Evolutionary conservation across 2,329 filamentous ascomycete genomes (phyloP), one percentile per base, ranked within the genome.

Genomic region (Epicoccum sorghinum): DNA sequence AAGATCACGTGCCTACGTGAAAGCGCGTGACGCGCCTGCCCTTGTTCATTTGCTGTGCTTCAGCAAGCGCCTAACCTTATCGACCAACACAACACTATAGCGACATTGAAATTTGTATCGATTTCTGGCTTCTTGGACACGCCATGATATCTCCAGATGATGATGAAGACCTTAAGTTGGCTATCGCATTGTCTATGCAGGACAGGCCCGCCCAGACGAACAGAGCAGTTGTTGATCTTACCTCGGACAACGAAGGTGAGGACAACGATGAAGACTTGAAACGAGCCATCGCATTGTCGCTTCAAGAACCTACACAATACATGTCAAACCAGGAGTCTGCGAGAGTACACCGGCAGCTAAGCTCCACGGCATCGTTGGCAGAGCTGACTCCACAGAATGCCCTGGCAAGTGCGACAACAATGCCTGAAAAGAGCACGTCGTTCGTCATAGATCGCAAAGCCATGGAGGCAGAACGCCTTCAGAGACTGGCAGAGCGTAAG

Each of bases 381-480:
- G 41, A 45, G 41, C 45, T 55, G 41, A 46, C 52, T 33, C 29
- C 48, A 32, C 46, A 49, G 42, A 37, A 37, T 8, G 25, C 32
- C 4, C 14, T 33, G 18, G 13, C 23, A 6, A 12, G 23, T 13
- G 7, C 40, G 10, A 14, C 24, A 12, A 10, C 12, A 24, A 33
- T 24, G 9, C n/a, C 36, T 3, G 29, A 22, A 9, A 7, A 30
- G 24, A 18, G 13, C 13, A 37, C 9, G 40, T 24, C 23, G 3
- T 47, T 82, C 4, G 82, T 83, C 3, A 74, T 96, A 1, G 84
- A 96, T 76, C 84, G 93, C 32, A 91, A 87, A 73, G 83, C 86
- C 47, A 95, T 96, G 91, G 93, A 97, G 72, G 81, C 87, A 65
- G 91, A 96, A 70, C 86, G 93, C 36, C 81, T 96, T 12, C 87